Conservation (phyloP, 306 rosid genomes). For the Echinosophora koreensis region DNA sequence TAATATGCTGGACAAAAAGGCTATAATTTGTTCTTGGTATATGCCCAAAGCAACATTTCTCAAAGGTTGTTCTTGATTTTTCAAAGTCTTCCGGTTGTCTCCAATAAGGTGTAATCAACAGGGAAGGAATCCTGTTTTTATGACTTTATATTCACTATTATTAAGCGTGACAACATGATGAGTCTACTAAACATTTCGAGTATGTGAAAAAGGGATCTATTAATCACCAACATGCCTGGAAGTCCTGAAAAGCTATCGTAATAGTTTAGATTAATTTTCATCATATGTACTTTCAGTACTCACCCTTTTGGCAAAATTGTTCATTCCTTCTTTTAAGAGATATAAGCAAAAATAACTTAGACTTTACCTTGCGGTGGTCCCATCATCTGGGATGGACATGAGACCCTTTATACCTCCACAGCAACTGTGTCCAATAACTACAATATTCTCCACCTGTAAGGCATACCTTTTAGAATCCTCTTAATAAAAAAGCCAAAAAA, state of each 20-base stretch:
- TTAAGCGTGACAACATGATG: constrained; percentile 20
- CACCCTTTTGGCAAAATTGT: constrained; percentile 11
- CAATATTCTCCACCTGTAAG: constrained; percentile 87
- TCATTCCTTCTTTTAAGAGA: constrained; percentile 16
- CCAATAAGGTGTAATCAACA: constrained; percentile 40
- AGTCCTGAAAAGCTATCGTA: constrained; percentile 38
- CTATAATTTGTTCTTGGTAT: constrained; percentile 7
- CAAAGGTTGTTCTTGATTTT: constrained; percentile 12
- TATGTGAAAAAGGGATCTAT: constrained; percentile 15
- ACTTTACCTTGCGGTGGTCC: constrained; percentile 74
- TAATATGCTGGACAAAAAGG: constrained; percentile 16
- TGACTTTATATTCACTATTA: constrained; percentile 32
- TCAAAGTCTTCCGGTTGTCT: constrained; percentile 22
- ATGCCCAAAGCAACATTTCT: constrained; percentile 4
- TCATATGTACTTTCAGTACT: constrained; percentile 17
- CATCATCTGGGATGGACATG: constrained; percentile 94
- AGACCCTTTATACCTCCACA: constrained; percentile 99
- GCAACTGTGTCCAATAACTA: constrained; percentile 94
- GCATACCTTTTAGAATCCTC: constrained; percentile 22
- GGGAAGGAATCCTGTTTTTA: neutral
- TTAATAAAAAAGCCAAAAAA: neutral
- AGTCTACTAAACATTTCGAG: constrained; percentile 17
- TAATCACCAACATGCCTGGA: constrained; percentile 36
- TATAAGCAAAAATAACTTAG: constrained; percentile 2
- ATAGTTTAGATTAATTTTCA: constrained; percentile 11